Base-by-base conservation (phyloP, 345 rosid species). In the Eucalyptus camaldulensis region DNA sequence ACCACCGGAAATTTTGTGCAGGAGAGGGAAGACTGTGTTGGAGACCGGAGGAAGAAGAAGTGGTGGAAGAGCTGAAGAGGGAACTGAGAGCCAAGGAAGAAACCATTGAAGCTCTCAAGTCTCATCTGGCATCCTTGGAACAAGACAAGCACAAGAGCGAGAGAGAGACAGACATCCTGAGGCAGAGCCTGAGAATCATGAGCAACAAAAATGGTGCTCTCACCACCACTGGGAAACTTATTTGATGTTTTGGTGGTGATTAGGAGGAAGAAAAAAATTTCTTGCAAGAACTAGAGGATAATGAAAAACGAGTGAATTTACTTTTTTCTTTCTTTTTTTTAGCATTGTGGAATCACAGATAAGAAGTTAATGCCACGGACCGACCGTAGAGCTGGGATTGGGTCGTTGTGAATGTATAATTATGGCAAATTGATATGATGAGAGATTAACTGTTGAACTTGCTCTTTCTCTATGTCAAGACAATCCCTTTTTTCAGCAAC, bases 181-280 rank as follows among this genome's bases (percentile, higher is more conserved):
- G 96, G 88, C 99, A 96, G 92, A 96, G 96, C 91, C 90, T 95
- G 89, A 93, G 93, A 85, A 96, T 96, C 88, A 90, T 94, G 90
- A 93, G 92, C 90, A 80, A 83, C 87, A 89, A 88, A 87, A 93
- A 91, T 37, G 90, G 86, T 88, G 76, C 92, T 45, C 86, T 85
- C 89, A 91, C 87, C 87, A 90, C 49, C 65, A 51, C 56, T 37
- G 33, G 33, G 56, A 37, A 72, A 72, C 81, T 37, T 72, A 72
- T 24, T 37, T 72, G 83, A 72, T 21, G 83, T 72, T 5, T 37
- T 72, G 83, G 24, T 72, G 83, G 45, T 72, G 45, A 37, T 37
- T 37, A 6, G 45, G 83, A 19, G 45, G 45, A 72, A 37, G 45
- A 72, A 72, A 33, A 33, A 10, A 72, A 9, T 72, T 72, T 72